Base-by-base conservation (phyloP, 768 basidiomycete genomes). In the Boletus vermiculosoides region DNA sequence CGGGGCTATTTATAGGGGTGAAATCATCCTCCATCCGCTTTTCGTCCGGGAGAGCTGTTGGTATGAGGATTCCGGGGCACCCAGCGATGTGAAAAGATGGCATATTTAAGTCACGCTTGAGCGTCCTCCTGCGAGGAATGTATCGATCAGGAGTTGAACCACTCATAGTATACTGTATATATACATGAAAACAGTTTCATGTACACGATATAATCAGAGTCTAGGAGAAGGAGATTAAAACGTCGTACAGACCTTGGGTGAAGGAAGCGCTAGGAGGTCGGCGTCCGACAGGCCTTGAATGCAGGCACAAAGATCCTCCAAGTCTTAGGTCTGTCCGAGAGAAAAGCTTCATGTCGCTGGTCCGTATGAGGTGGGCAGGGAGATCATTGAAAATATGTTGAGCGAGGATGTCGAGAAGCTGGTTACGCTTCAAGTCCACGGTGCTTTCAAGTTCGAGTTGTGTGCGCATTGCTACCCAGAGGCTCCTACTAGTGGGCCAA, bases 61-160 rank as follows among this genome's bases (percentile, higher is more conserved):
- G 16, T 55, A 42, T 2, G 53, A 36, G 6, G 53, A 53, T 48
- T 61, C 59, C 11, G 39, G 45, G 20, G 59, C 30, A 9, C 53
- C 59, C 53, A 61, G 8, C 59, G 59, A 30, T 60, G 59, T 23
- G 59, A 61, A 20, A 61, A 51, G 23, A 61, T 47, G 20, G 60
- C 60, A 16, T 62, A 62, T 45, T 41, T 52, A 42, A 61, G 20
- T 7, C 54, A 50, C 6, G 23, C 25, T 45, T 41, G 45, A 15
- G 45, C 40, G 11, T 52, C 50, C 18, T 61, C 54, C 60, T 62
- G 41, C 6, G 18, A 55, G 4, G 28, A 40, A 39, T 25, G 34
- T 16, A n/a, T 15, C 7, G 20, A 25, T 45, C 20, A 49, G 39
- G 10, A 33, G 28, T 34, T 10, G n/a, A 15, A n/a, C 16, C 12